Evolutionary conservation across 805 yeast species (phyloP), one percentile per base, ranked within the genome.

Genomic region (Saturnispora galanensis): DNA sequence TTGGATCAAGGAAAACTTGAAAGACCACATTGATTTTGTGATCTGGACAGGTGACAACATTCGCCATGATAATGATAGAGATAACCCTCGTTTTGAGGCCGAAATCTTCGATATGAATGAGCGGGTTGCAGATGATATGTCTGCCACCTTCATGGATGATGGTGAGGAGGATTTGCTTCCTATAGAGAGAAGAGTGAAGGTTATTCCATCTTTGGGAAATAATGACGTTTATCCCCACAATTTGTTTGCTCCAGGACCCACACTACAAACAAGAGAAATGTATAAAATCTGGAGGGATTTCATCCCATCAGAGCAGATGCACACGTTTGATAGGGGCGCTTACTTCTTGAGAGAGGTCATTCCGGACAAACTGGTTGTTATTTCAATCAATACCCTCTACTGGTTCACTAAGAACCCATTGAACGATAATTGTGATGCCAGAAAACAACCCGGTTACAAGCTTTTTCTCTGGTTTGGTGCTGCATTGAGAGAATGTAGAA

Each of bases 41-140:
- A 73, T 86, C 11, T 86, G 95, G 95, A 85, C 95, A 0, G 96
- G 96, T 30, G 96, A 86, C 62, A 86, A 85, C 54, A 76, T 84
- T 38, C 70, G 95, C 45, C 95, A 85, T 59, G 95, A 85, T 59
- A 83, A 81, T 54, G 95, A 85, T 62, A 68, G 94, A 57, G 58
- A 59, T 16, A 64, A 65, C 55, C 96, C 95, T 2, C 73, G 96
- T 66, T 76, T 84, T 1, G 94, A 85, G 55, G 55, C 57, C 47
- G 76, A 79, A 46, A 86, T 86, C 38, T 76, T 84, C 50, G 81
- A 79, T 10, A 71, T 80, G 76, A 85, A 85, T 57, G 69, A 72
- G 49, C 51, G 67, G 26, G 74, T 84, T 9, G 70, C 86, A 4
- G 64, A 67, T 15, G 52, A 69, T 45, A 70, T 85, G 67, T 64